Evolutionary conservation across 2,329 filamentous ascomycete species (phyloP).

Genomic region (Westerdykella aurantiaca): DNA sequence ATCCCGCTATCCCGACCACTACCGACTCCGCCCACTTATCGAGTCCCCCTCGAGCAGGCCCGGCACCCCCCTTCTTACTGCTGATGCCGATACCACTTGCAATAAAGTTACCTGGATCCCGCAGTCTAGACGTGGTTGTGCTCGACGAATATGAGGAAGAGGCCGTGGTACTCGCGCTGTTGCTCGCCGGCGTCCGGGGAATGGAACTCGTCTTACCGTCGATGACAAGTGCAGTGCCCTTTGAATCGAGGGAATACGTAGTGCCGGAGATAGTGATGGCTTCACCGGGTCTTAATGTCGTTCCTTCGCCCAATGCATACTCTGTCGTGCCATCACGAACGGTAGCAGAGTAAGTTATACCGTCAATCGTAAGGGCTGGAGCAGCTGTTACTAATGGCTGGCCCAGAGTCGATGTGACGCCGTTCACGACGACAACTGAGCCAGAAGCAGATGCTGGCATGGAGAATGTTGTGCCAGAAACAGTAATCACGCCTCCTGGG

Average conservation of each 20-base stretch:
- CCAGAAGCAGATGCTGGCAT: conserved; percentile 21
- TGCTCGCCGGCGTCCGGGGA: conserved; percentile 19
- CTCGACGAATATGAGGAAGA: conserved; percentile 7
- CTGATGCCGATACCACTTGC: conserved; percentile 21
- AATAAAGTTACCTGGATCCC: conserved; percentile 19
- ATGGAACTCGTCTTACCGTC: conserved; percentile 30
- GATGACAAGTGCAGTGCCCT: conserved; percentile 26
- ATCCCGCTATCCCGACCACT: conserved; percentile 23
- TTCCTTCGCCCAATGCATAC: conserved; percentile 17
- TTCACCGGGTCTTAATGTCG: conserved; percentile 20
- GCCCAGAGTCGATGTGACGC: conserved; percentile 20
- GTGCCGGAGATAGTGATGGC: conserved; percentile 23
- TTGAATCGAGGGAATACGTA: conserved; percentile 22
- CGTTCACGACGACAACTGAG: conserved; percentile 23
- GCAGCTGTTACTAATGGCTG: conserved; percentile 13
- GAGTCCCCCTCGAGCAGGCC: conserved; percentile 7
- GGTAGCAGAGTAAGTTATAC: conserved; percentile 20
- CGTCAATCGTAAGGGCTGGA: conserved; percentile 22
- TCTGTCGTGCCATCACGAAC: conserved; percentile 21
- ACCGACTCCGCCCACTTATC: conserved; percentile 23
- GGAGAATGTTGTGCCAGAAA: conserved; percentile 26
- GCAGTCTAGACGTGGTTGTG: conserved; percentile 5
- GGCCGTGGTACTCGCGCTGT: conserved; percentile 20
- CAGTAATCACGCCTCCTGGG: conserved; percentile 20
- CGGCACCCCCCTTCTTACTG: conserved; percentile 12